Conservation (phyloP, 768 basidiomycete genomes). For the Phlegmacium glaucopus region DNA sequence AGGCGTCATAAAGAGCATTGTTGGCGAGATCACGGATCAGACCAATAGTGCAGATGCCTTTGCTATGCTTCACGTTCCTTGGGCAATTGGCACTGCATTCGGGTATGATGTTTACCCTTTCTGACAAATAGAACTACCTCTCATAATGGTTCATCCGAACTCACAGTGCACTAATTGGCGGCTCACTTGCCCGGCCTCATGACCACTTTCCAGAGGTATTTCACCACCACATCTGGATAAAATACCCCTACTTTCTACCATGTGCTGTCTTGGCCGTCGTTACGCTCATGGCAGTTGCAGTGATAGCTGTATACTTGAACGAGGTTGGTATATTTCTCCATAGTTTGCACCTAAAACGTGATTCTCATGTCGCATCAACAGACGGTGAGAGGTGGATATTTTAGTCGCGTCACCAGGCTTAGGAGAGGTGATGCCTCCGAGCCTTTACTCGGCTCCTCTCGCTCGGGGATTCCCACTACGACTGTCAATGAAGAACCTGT, state of each 20-base stretch:
- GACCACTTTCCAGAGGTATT: slow-evolving; percentile 19
- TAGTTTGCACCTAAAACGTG: no score
- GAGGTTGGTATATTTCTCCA: slow-evolving; percentile 12
- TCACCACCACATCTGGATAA: slow-evolving; percentile 13
- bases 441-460: slow-evolving; percentile 7
- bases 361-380: not conserved
- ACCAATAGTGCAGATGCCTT: slow-evolving; percentile 38
- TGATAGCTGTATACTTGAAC: slow-evolving; percentile 10
- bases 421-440: not conserved
- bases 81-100: slow-evolving; percentile 24
- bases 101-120: slow-evolving; percentile 13
- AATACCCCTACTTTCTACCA: slow-evolving; percentile 24
- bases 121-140: no score
- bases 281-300: slow-evolving; percentile 12
- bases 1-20: slow-evolving; percentile 34
- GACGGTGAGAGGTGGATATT: not conserved
- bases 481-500: slow-evolving; percentile 28
- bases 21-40: slow-evolving; percentile 56
- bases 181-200: slow-evolving; percentile 20
- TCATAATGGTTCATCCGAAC: not conserved
- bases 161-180: slow-evolving; percentile 22
- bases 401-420: not conserved
- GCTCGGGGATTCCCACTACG: not conserved
- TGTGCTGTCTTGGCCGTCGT: slow-evolving; percentile 14
- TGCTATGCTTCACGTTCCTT: slow-evolving; percentile 25